phyloP scores from a whole-genome alignment of 129 eudicot species.

The carrot (Daucus carota) region DNA sequence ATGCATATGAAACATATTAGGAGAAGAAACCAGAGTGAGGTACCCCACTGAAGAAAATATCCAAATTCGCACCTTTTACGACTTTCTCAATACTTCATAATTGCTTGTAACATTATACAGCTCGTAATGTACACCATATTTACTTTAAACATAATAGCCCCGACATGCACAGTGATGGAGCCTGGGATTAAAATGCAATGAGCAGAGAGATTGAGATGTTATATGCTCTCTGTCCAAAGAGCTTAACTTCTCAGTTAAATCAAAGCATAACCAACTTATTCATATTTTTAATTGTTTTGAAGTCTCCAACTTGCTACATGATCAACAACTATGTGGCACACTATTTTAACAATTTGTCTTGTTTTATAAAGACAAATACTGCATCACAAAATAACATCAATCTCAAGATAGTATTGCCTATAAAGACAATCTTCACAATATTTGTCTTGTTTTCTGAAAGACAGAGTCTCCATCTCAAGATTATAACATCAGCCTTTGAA shows the following conservation, averaged over 20 bases:
- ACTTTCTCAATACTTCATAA: neutral
- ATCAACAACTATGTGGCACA: constrained; percentile 9
- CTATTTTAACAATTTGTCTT: constrained; percentile 6
- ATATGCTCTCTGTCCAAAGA: neutral
- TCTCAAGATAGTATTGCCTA: neutral
- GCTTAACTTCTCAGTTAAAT: neutral
- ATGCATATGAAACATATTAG: neutral
- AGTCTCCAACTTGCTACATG: neutral
- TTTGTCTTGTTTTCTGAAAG: neutral
- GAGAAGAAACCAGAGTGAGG: neutral
- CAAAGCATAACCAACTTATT: neutral
- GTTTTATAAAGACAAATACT: neutral
- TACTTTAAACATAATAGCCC: neutral
- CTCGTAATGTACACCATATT: neutral
- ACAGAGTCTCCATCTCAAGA: neutral
- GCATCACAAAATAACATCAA: constrained; percentile 3
- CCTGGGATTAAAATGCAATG: neutral
- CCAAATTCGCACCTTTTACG: neutral
- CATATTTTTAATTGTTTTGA: neutral
- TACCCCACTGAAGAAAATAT: neutral
- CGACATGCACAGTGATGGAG: neutral
- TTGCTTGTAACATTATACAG: neutral
- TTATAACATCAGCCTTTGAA: neutral
- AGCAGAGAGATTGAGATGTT: too few species aligned
- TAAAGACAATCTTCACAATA: neutral